These are phyloP conservation scores for Metrosideros polymorpha DNA, from an alignment of 441 rosid genomes.

Conservation along the genomic window DNA sequence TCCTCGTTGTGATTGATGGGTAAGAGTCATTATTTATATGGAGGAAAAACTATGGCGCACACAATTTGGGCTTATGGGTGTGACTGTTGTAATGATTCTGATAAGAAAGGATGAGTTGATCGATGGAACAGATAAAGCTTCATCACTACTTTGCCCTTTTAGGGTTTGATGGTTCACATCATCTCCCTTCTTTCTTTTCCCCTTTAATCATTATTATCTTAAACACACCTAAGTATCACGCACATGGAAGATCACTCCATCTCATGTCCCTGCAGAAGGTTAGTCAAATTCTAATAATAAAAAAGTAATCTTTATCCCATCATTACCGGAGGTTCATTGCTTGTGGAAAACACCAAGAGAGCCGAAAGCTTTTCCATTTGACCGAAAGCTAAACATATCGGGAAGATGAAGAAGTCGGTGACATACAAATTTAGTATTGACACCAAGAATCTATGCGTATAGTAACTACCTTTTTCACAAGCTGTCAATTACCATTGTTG, in stretches of 20 bases:
- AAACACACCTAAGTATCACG: background rate
- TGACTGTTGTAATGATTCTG: background rate
- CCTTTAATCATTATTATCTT: background rate
- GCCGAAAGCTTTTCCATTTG: background rate
- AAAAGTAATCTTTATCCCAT: background rate
- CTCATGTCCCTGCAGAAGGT: background rate
- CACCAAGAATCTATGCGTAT: background rate
- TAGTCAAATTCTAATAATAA: background rate
- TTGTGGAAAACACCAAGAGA: background rate
- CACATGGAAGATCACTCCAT: background rate
- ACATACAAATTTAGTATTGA: background rate
- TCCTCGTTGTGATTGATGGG: background rate
- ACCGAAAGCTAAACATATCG: background rate
- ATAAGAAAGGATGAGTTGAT: background rate
- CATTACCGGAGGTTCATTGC: background rate
- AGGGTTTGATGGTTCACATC: background rate
- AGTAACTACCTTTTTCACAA: background rate
- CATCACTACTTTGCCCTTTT: background rate
- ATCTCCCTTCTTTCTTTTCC: background rate
- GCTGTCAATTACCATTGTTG: background rate
- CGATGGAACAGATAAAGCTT: background rate
- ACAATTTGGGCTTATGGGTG: background rate
- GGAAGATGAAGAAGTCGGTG: background rate
- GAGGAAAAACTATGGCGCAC: background rate
- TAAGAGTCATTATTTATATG: background rate